Base-by-base conservation (phyloP, 495 filamentous ascomycete species). In the Endocarpon pusillum region DNA sequence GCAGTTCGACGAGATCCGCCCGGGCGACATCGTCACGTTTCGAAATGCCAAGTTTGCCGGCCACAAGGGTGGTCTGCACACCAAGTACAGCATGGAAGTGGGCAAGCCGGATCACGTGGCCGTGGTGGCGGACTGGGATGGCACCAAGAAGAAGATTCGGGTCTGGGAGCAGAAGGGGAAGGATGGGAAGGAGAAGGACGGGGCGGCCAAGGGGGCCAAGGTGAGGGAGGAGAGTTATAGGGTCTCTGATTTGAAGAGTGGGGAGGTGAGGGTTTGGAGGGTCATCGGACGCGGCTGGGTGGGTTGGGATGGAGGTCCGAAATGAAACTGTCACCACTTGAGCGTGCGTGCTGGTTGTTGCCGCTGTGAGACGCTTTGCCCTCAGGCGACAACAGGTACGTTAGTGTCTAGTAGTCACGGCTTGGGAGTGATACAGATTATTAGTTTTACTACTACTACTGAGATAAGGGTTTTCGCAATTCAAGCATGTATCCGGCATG, bases 81-180 rank as follows among this genome's bases (percentile, higher is more conserved):
- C 80, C 42, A 96, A 96, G 56, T 97, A 97, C 49, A 75, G 59
- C 34, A 57, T 70, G 22, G 89, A 97, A 40, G 82, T 94, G 0
- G 89, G 89, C 31, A 84, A 80, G 46, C 80, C 81, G 3, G 87
- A 94, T 44, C 89, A 97, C 53, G 89, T 96, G 1, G 91, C 69
- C 3, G 62, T 97, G n/a, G 86, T 96, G n/a, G 69, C 84, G 8
- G 89, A 97, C 50, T 97, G 89, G 89, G 89, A 97, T 52, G 89
- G 89, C 20, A 93, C 84, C 18, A 93, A 94, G 66, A 94, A 94
- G 71, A 93, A 94, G 67, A 77, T 97, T 22, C 61, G 86, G 24
- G 86, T 75, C 1, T 96, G 81, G 80, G 89, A 97, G 49, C 89
- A 97, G 49, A n/a, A n/a, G n/a, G 89, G 87, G 0, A 62, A 89